Evolutionary conservation across 177 flowering plant species (phyloP), one percentile per base, ranked within the genome.

Genomic region (Vitis hybrid): DNA sequence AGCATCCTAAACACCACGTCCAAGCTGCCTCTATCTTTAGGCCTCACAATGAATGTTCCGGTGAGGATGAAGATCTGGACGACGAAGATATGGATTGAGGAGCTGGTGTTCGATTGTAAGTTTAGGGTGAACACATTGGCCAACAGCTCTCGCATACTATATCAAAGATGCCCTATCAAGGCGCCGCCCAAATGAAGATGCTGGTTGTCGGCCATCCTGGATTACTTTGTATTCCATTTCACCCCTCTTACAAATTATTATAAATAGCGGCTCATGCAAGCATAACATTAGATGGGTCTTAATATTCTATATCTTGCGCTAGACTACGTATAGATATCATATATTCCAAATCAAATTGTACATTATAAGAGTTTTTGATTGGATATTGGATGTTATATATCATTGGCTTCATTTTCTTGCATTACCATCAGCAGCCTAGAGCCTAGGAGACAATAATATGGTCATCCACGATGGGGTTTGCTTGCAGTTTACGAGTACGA

Each of bases 111-210:
- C 1, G 19, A 49, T 2, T 87, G 89, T 56, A 63, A 74, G 59
- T 65, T 87, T 1, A 73, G 56, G 74, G 83, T 81, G 29, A 76
- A 56, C 19, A 67, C 72, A 14, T 59, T 85, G 58, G 76, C 74
- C 0, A 62, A 67, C 15, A 73, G 64, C 10, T 52, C 73, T 0
- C 51, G 50, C n/a, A 52, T 87, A 15, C 14, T 76, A 16, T 73
- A 75, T 3, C 86, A 87, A 63, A 12, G 64, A 51, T 87, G 87
- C 68, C 29, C 72, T 1, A 33, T 72, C 12, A 45, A 63, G 16
- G 18, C 45, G 22, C 1, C 65, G 13, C 13, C 5, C 67, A 49
- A 51, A n/a, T 14, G 13, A 51, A 4, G 29, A 26, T 26, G 58
- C 1, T 31, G 15, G 31, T 14, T 22, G 29, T 60, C 57, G 18